Evolutionary conservation across 2,329 filamentous ascomycete species (phyloP).

Genomic region (Fusarium secorum): DNA sequence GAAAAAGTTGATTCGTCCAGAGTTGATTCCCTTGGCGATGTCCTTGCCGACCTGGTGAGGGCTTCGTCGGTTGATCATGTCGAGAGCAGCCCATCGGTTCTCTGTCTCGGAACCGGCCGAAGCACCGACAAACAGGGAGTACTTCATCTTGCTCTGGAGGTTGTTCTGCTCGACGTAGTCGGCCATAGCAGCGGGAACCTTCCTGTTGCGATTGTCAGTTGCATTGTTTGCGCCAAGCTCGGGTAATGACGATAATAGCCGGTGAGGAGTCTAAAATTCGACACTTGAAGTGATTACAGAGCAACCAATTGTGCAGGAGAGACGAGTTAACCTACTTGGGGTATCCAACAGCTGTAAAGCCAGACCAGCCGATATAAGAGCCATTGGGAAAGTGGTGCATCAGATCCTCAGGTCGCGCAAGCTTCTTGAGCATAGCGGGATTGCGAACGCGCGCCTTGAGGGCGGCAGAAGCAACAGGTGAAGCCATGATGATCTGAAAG

Average conservation of each 20-base stretch:
- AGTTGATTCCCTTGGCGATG: conserved; percentile 90
- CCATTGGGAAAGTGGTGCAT: conserved; percentile 83
- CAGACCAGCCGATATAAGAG: conserved; percentile 89
- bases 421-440: conserved; percentile 80
- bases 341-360: conserved; percentile 90
- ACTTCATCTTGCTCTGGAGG: conserved; percentile 83
- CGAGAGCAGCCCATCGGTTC: conserved; percentile 85
- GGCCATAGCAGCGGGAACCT: conserved; percentile 82
- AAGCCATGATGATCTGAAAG: conserved; percentile 51
- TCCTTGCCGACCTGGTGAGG: conserved; percentile 92
- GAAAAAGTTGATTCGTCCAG: conserved; percentile 88
- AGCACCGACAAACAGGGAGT: conserved; percentile 89
- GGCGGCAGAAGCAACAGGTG: conserved; percentile 70
- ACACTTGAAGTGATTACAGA: background rate
- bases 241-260: conserved; percentile 27
- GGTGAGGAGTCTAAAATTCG: conserved; percentile 9
- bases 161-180: conserved; percentile 90
- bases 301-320: background rate
- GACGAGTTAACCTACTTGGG: conserved; percentile 64
- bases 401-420: conserved; percentile 80
- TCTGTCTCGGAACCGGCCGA: conserved; percentile 89
- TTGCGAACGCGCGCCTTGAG: conserved; percentile 78
- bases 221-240: conserved; percentile 21
- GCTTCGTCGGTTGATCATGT: conserved; percentile 88
- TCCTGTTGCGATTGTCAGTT: conserved; percentile 58